A percentile compares a stretch with the other conserved stretches of the same genome.
Conservation (phyloP, 108 stramenopile species). For the Cyclostephanos invisitatus region DNA sequence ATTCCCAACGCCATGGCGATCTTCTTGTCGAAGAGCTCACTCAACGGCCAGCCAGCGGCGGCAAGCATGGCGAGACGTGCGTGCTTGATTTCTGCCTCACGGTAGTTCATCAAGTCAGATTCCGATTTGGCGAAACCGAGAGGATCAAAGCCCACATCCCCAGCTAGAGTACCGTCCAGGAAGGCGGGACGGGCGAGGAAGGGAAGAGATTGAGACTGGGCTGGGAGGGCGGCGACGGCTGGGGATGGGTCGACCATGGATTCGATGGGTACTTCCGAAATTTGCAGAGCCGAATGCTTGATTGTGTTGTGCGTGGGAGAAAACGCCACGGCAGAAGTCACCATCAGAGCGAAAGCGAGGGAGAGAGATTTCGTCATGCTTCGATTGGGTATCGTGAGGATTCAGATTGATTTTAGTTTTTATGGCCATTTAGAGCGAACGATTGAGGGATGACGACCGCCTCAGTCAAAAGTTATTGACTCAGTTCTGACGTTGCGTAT, state of each 20-base stretch:
- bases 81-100: constrained; percentile 93
- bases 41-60: constrained; percentile 89
- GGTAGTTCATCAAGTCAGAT: constrained; percentile 46
- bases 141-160: constrained; percentile 94
- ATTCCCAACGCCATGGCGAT: constrained; percentile 64
- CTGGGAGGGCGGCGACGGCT: constrained; percentile 26
- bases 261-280: constrained; percentile 11
- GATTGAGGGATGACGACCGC: neutral
- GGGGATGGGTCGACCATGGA: neutral
- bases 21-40: constrained; percentile 77
- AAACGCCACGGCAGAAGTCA: constrained; percentile 58
- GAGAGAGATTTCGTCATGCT: constrained; percentile 67
- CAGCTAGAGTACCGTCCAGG: constrained; percentile 74
- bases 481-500: neutral
- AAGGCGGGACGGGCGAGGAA: constrained; percentile 69
- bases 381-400: neutral
- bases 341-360: constrained; percentile 53
- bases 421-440: neutral
- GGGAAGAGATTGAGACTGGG: constrained; percentile 68
- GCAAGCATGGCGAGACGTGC: constrained; percentile 90
- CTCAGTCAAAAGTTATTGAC: neutral
- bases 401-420: neutral
- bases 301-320: constrained; percentile 38
- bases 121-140: constrained; percentile 77
- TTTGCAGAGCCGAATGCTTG: constrained; percentile 4